phyloP scores from a whole-genome alignment of 1,284 basidiomycete species.

The Pseudozyma sp. region DNA sequence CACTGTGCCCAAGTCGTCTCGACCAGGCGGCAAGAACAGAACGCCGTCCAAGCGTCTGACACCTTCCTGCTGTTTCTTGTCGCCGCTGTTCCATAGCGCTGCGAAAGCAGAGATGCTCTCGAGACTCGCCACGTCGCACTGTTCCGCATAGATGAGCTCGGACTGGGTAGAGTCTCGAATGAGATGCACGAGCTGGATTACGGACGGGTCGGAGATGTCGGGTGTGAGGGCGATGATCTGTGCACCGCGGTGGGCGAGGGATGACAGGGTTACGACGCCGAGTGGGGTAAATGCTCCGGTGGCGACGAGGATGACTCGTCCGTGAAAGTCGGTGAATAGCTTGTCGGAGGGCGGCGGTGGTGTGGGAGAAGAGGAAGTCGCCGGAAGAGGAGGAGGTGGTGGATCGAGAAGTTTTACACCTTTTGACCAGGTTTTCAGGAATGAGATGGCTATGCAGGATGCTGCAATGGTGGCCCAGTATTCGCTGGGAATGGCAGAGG shows the following conservation, averaged over 20 bases:
- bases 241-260: constrained; percentile 58
- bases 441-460: constrained; percentile 22
- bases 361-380: neutral
- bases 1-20: constrained; percentile 7
- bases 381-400: constrained; percentile 2
- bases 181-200: constrained; percentile 53
- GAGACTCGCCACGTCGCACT: constrained; percentile 56
- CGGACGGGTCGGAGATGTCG: constrained; percentile 25
- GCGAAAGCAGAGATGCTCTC: constrained; percentile 50
- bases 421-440: constrained; percentile 55
- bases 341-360: neutral
- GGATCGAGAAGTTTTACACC: constrained; percentile 49
- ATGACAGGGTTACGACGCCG: constrained; percentile 53
- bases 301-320: constrained; percentile 48
- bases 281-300: constrained; percentile 58
- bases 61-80: constrained; percentile 34
- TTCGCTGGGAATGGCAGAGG: constrained; percentile 33
- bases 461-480: constrained; percentile 50
- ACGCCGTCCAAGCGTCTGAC: constrained; percentile 25
- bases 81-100: constrained; percentile 55
- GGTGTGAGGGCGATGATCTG: constrained; percentile 59
- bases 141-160: constrained; percentile 62
- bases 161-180: constrained; percentile 58
- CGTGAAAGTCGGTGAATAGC: constrained; percentile 43
- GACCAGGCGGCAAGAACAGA: constrained; percentile 28